Evolutionary conservation across 768 basidiomycete genomes (phyloP).

Genomic region (Rhizopogon vinicolor): DNA sequence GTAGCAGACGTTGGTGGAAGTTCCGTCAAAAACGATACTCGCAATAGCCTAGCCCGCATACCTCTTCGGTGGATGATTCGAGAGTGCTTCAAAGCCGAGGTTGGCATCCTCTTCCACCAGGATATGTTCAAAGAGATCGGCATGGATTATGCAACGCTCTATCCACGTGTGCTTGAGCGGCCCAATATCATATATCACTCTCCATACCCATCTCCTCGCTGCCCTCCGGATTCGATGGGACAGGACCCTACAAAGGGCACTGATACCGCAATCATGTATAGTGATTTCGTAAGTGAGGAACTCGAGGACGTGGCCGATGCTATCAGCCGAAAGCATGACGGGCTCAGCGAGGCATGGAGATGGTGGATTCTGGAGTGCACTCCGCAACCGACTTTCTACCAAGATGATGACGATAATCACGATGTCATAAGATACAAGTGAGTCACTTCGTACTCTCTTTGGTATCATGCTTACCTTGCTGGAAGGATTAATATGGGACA

Average conservation of each 20-base stretch:
- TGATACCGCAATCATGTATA: slow-evolving; percentile 7
- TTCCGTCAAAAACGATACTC: slow-evolving; percentile 50
- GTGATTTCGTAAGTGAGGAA: slow-evolving; percentile 42
- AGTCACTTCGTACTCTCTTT: background rate
- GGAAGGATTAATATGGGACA: slow-evolving; percentile 33
- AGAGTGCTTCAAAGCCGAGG: slow-evolving; percentile 51
- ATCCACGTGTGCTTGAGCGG: slow-evolving; percentile 32
- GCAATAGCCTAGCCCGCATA: slow-evolving; percentile 62
- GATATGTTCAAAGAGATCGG: slow-evolving; percentile 39
- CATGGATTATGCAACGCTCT: slow-evolving; percentile 43
- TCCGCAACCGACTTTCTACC: slow-evolving; percentile 30
- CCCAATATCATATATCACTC: slow-evolving; percentile 31
- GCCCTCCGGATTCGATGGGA: slow-evolving; percentile 5
- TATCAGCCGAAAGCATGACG: slow-evolving; percentile 47
- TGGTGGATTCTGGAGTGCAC: slow-evolving; percentile 72
- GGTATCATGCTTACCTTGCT: background rate
- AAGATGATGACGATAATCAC: slow-evolving; percentile 15
- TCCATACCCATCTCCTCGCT: slow-evolving; percentile 11
- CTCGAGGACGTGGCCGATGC: slow-evolving; percentile 62
- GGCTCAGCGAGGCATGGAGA: slow-evolving; percentile 36
- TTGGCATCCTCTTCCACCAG: slow-evolving; percentile 55
- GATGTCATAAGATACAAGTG: slow-evolving; percentile 16
- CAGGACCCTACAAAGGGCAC: background rate
- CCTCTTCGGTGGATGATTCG: slow-evolving; percentile 77
- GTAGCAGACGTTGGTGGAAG: slow-evolving; percentile 73